These are phyloP conservation scores for Vitis cinerea DNA, from an alignment of 164 flowering plant species.

Conservation along the genomic window DNA sequence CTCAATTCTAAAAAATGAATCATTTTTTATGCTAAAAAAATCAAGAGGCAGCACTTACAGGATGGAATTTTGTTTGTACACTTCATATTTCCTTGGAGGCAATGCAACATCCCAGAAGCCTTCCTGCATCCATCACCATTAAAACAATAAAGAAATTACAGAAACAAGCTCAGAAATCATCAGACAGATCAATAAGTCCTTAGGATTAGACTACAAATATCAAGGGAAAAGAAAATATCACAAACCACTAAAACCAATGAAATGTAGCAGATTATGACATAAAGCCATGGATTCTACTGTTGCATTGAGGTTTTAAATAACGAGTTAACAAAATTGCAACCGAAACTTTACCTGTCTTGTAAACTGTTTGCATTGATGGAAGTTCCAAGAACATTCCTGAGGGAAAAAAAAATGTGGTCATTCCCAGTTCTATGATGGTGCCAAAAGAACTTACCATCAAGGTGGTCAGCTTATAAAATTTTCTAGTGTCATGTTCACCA, in stretches of 20 bases:
- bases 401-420: slow-evolving; percentile 4
- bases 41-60: slow-evolving; percentile 25
- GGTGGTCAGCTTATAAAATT: too few species aligned
- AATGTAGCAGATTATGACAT: too few species aligned
- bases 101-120: slow-evolving; percentile 27
- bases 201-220: neutral
- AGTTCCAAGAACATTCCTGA: slow-evolving; percentile 43
- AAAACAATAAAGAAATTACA: too few species aligned
- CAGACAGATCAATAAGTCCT: neutral
- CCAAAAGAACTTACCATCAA: neutral
- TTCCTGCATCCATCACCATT: slow-evolving; percentile 23
- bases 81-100: slow-evolving; percentile 32
- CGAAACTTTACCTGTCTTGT: slow-evolving; percentile 24
- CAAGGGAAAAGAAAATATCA: neutral
- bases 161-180: neutral
- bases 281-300: too few species aligned
- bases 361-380: slow-evolving; percentile 27
- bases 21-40: neutral
- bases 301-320: too few species aligned
- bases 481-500: too few species aligned
- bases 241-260: too few species aligned
- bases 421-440: neutral
- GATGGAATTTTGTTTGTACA: slow-evolving; percentile 32
- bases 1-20: too few species aligned
- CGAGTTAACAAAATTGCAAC: neutral